Evolutionary conservation across 2,329 filamentous ascomycete genomes (phyloP), one percentile per base, ranked within the genome.

Genomic region (Leptoxyphium fumago): DNA sequence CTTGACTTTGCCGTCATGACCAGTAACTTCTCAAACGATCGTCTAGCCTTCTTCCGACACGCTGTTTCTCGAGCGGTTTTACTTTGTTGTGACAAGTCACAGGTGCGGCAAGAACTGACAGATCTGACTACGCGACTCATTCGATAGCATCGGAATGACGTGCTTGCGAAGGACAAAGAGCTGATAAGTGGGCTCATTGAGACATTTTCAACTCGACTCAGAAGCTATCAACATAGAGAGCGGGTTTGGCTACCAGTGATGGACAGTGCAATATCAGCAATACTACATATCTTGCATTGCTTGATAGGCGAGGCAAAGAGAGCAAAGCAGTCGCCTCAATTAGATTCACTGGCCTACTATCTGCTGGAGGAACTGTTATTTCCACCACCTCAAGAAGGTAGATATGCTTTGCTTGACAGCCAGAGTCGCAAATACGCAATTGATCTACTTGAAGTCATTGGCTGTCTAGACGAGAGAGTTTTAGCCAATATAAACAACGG

Each of bases 241-340:
- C 41, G 49, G 29, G 45, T 50, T 9, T 50, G 52, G 15, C 41
- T 51, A 17, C 50, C 53, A 2, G 30, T 55, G 10, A 21, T 45
- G 9, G 58, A 60, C 42, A 26, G 46, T 11, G 47, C 48, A 4
- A 47, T 60, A 18, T 26, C 40, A 7, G 56, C 56, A 6, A 58
- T 70, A 17, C 59, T 66, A 2, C 61, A 59, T 32, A 55, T 71
- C 26, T 52, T 71, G 13, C 50, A 54, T 10, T 60, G 52, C 41
- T 63, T 63, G 36, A 42, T 58, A 10, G 44, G 42, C 6, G 41
- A 52, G 6, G 43, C 59, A 14, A 56, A 52, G 42, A 52, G 48
- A 38, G 55, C 54, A 42, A 59, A 58, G 45, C 58, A 57, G 45
- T 51, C 58, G 11, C 45, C 61, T 14, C 40, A 45, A 8, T 42